Evolutionary conservation across 306 rosid species (phyloP).

Genomic region (Quillaja saponaria): DNA sequence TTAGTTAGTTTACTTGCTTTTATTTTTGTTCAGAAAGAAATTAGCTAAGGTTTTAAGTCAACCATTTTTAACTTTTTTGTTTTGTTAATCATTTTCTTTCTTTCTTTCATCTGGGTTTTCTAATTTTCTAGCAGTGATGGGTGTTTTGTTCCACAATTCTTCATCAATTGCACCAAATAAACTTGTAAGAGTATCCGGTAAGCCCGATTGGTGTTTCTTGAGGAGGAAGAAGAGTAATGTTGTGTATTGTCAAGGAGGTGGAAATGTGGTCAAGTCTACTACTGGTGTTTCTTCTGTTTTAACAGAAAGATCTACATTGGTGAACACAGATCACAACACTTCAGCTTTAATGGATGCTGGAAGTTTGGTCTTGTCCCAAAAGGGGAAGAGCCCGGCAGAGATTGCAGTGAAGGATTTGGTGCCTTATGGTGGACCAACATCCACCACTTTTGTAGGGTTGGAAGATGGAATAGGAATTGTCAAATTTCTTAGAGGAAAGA

Average conservation of each 20-base stretch:
- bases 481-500: constrained; percentile 74
- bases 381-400: constrained; percentile 46
- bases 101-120: constrained; percentile 20
- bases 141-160: constrained; percentile 52
- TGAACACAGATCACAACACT: constrained; percentile 45
- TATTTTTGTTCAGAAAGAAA: constrained; percentile 40
- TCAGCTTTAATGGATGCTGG: constrained; percentile 60
- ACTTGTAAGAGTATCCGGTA: constrained; percentile 26
- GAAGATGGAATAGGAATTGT: constrained; percentile 81
- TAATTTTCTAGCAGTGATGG: constrained; percentile 51
- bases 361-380: constrained; percentile 63
- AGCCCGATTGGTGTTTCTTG: constrained; percentile 24
- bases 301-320: constrained; percentile 41
- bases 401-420: constrained; percentile 63
- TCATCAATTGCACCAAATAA: constrained; percentile 41
- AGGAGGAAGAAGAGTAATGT: constrained; percentile 46
- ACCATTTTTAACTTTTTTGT: constrained; percentile 44
- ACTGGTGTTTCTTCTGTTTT: constrained; percentile 50
- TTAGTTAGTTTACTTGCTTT: constrained; percentile 65
- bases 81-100: background rate
- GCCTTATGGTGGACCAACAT: constrained; percentile 48
- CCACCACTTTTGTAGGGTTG: constrained; percentile 48
- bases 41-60: constrained; percentile 51
- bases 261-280: constrained; percentile 49
- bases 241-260: constrained; percentile 59